Conservation (phyloP, 441 rosid genomes). For the Bruguiera hainesii region DNA sequence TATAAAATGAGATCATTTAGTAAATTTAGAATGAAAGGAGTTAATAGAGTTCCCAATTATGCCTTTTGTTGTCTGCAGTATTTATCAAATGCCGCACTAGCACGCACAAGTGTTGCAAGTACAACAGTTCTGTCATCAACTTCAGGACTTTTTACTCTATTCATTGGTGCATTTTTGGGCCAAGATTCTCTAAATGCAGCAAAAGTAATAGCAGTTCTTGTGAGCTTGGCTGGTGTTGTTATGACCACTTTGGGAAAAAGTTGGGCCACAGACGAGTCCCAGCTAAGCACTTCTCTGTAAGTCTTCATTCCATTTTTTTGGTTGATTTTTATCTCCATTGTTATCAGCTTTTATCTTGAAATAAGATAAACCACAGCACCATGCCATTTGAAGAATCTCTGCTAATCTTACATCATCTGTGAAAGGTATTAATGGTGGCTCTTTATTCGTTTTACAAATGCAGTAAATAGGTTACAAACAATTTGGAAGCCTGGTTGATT, state of each 20-base stretch:
- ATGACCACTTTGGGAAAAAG: constrained; percentile 96
- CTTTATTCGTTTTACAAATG: neutral
- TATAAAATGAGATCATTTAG: neutral
- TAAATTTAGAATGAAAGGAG: constrained; percentile 4
- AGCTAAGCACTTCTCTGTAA: constrained; percentile 56
- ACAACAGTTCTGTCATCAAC: constrained; percentile 96
- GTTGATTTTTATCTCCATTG: neutral
- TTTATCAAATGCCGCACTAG: constrained; percentile 96
- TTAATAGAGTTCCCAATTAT: constrained; percentile 4
- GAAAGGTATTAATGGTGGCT: constrained; percentile 5
- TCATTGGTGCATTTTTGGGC: constrained; percentile 86
- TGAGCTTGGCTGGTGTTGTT: constrained; percentile 94
- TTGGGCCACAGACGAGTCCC: constrained; percentile 90
- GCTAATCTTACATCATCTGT: neutral
- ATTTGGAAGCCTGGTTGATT: no score
- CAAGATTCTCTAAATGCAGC: constrained; percentile 80
- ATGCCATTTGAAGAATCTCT: constrained; percentile 1
- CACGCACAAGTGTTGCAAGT: constrained; percentile 96
- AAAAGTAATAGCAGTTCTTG: constrained; percentile 83
- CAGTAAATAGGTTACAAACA: no score
- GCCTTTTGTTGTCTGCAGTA: constrained; percentile 45
- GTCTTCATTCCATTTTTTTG: constrained; percentile 19
- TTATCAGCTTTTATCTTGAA: constrained; percentile 1
- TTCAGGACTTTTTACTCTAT: constrained; percentile 95
- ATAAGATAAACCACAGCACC: neutral